phyloP scores from a whole-genome alignment of 768 basidiomycete species.

The Paxillus involutus region DNA sequence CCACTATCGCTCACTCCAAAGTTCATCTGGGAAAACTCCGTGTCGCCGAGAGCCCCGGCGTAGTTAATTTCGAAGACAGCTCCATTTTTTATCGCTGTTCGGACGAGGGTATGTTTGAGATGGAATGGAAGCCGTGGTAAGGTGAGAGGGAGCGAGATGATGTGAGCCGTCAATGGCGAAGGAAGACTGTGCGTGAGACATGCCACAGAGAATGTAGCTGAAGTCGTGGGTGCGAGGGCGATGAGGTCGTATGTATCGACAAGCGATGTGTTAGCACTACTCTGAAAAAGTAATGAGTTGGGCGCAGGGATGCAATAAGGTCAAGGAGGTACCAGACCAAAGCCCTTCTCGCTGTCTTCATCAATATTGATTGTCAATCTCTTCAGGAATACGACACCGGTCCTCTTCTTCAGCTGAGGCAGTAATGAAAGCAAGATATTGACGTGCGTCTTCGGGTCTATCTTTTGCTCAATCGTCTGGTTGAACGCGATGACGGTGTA shows the following conservation, averaged over 20 bases:
- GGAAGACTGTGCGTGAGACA: slow-evolving; percentile 80
- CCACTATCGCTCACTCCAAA: slow-evolving; percentile 55
- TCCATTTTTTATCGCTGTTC: slow-evolving; percentile 79
- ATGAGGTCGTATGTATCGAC: slow-evolving; percentile 75
- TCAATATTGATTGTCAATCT: slow-evolving; percentile 79
- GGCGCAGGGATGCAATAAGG: background rate
- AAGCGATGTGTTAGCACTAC: slow-evolving; percentile 62
- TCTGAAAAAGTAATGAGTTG: slow-evolving; percentile 40
- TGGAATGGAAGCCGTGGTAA: slow-evolving; percentile 77
- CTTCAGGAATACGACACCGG: slow-evolving; percentile 67
- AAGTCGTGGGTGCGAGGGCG: slow-evolving; percentile 71
- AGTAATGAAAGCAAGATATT: slow-evolving; percentile 63
- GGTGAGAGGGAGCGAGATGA: slow-evolving; percentile 78
- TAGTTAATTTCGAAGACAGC: slow-evolving; percentile 83
- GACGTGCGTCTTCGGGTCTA: slow-evolving; percentile 69
- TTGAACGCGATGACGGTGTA: slow-evolving; percentile 80
- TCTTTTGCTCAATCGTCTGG: slow-evolving; percentile 66
- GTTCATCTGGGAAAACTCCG: slow-evolving; percentile 43
- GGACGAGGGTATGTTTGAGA: slow-evolving; percentile 80
- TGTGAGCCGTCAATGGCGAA: slow-evolving; percentile 73
- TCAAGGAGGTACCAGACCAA: slow-evolving; percentile 60
- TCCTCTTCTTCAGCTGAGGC: slow-evolving; percentile 55
- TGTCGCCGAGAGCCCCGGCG: slow-evolving; percentile 67
- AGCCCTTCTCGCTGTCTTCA: slow-evolving; percentile 84
- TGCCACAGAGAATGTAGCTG: slow-evolving; percentile 70